These are phyloP conservation scores for Citrullus amarus DNA, from an alignment of 306 rosid genomes.

Conservation along the genomic window DNA sequence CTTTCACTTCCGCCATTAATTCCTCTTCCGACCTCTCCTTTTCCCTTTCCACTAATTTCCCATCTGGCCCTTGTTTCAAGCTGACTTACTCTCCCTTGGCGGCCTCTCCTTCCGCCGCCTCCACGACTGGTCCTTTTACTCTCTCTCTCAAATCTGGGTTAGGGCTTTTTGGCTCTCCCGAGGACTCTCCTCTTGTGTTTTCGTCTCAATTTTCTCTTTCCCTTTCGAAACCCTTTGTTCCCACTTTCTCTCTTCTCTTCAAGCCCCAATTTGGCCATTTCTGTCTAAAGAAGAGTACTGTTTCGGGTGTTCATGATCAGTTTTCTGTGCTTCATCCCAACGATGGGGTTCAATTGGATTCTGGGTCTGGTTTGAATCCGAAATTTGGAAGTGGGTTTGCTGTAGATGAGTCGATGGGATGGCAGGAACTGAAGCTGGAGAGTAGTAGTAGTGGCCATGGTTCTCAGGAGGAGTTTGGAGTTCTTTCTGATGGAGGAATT, in stretches of 20 bases:
- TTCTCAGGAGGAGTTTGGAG: constrained; percentile 7
- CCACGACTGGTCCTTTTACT: constrained; percentile 39
- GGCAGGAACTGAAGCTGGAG: constrained; percentile 73
- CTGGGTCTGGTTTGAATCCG: constrained; percentile 14
- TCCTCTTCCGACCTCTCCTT: constrained; percentile 11
- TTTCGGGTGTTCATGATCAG: constrained; percentile 24
- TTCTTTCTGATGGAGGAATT: constrained; percentile 7
- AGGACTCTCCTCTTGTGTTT: constrained; percentile 64
- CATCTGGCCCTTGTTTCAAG: constrained; percentile 29
- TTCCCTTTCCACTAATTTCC: constrained; percentile 16
- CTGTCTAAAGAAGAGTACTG: constrained; percentile 40
- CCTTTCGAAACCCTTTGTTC: constrained; percentile 25
- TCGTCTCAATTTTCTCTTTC: constrained; percentile 46
- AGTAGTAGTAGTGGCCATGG: constrained; percentile 18
- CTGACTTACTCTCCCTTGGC: constrained; percentile 60
- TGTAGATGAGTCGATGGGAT: constrained; percentile 25
- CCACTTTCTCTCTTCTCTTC: constrained; percentile 59
- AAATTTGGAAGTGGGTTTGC: constrained; percentile 27
- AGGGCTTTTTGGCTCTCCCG: constrained; percentile 63
- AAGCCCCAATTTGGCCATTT: constrained; percentile 73
- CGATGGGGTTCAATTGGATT: constrained; percentile 1
- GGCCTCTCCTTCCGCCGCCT: constrained; percentile 43
- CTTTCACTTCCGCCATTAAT: constrained; percentile 29
- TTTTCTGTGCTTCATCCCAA: constrained; percentile 16
- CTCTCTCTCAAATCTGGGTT: constrained; percentile 78